Percentiles rank a stretch among this genome's conserved stretches.
These are phyloP conservation scores for Hypericum androsaemum DNA, from an alignment of 345 rosid genomes.

Conservation along the genomic window DNA sequence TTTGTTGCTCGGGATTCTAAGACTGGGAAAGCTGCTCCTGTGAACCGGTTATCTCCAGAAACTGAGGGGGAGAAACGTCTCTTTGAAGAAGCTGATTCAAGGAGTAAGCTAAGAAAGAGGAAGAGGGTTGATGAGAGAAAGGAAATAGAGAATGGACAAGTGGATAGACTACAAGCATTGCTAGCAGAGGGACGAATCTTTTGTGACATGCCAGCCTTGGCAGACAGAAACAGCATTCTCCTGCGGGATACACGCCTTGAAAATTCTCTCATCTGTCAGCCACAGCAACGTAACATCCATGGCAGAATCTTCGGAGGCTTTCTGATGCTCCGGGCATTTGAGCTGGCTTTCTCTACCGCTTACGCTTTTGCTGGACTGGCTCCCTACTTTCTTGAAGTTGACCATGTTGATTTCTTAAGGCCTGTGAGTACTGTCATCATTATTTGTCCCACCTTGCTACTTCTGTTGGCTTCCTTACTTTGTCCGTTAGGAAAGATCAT, in stretches of 20 bases:
- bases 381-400: slow-evolving; percentile 75
- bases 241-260: slow-evolving; percentile 58
- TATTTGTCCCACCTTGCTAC: slow-evolving; percentile 1
- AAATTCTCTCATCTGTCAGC: slow-evolving; percentile 66
- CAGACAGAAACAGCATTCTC: slow-evolving; percentile 78
- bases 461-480: not conserved
- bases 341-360: slow-evolving; percentile 79
- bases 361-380: slow-evolving; percentile 75
- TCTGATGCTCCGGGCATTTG: slow-evolving; percentile 76
- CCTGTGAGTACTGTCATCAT: slow-evolving; percentile 44
- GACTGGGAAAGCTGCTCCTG: slow-evolving; percentile 69
- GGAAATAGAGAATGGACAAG: slow-evolving; percentile 34
- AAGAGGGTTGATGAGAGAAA: slow-evolving; percentile 43
- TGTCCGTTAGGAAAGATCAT: too few species aligned
- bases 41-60: slow-evolving; percentile 62
- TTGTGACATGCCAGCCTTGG: slow-evolving; percentile 77
- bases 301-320: slow-evolving; percentile 77
- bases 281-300: slow-evolving; percentile 80
- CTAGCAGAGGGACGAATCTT: slow-evolving; percentile 71
- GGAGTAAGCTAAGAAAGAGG: slow-evolving; percentile 52
- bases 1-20: slow-evolving; percentile 78
- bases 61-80: slow-evolving; percentile 49
- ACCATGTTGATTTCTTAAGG: slow-evolving; percentile 77
- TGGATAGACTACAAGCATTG: slow-evolving; percentile 36
- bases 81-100: slow-evolving; percentile 64